Evolutionary conservation across 139 green algal genomes (phyloP), one percentile per base, ranked within the genome.

Genomic region (Spirogloea muscicola): DNA sequence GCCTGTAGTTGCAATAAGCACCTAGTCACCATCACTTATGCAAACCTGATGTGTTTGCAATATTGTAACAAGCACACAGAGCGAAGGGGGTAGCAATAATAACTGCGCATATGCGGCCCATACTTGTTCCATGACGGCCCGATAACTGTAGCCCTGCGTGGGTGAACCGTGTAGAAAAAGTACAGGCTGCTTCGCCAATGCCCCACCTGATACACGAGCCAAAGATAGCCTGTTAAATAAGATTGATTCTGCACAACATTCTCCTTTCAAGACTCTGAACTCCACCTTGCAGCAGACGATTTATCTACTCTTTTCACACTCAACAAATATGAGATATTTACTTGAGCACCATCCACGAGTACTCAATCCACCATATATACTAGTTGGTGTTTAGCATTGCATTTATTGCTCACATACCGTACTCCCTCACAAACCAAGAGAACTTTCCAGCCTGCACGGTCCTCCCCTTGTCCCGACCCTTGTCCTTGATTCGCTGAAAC

Each of bases 391-490:
- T n/a, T n/a, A n/a, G n/a, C n/a, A n/a, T n/a, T n/a, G n/a, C n/a
- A n/a, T n/a, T n/a, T n/a, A n/a, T n/a, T n/a, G 57, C 65, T 10
- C 49, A 46, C 70, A 3, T 44, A 79, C 70, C 58, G 43, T 34
- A 76, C 66, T 79, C 60, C 2, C 60, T 36, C 27, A 79, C 62
- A 37, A 59, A 77, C n/a, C 57, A 63, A 6, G 36, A 21, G 42
- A 73, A 70, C n/a, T 41, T 31, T 21, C 68, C 68, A 18, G 16
- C n/a, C 10, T 18, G n/a, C 10, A 79, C 25, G 49, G 63, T 66
- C 37, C 60, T 34, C 21, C 70, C 70, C n/a, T 44, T 49, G 58
- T 79, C 70, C 18, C 36, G 39, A 16, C 70, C 70, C 61, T 79
- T 79, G 59, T 34, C 58, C 61, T 78, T 37, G 5, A 78, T 78